These are phyloP conservation scores for Aspergillus incahuasiensis DNA, from an alignment of 495 filamentous ascomycete species.

Conservation along the genomic window DNA sequence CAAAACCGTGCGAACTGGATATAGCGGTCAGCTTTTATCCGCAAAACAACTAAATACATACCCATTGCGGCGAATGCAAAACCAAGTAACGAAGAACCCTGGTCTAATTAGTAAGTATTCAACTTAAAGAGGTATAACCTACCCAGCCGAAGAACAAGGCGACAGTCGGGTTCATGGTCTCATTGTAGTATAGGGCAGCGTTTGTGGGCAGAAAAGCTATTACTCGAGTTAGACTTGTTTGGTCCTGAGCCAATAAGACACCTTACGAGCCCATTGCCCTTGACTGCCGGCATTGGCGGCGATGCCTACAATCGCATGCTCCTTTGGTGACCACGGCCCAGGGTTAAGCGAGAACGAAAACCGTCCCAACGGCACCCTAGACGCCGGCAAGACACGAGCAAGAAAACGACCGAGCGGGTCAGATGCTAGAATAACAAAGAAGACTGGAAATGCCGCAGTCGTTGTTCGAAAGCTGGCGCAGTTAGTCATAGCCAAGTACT, in stretches of 20 bases:
- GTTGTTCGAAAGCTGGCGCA: constrained; percentile 42
- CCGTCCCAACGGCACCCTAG: constrained; percentile 39
- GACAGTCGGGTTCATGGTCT: constrained; percentile 44
- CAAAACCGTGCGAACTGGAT: neutral
- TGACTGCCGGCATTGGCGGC: neutral
- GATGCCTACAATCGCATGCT: constrained; percentile 48
- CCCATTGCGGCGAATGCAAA: constrained; percentile 1
- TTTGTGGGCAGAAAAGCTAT: neutral
- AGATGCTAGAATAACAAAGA: constrained; percentile 54
- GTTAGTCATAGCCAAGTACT: neutral
- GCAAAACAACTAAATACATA: neutral
- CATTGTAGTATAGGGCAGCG: constrained; percentile 38
- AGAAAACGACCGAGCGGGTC: constrained; percentile 53
- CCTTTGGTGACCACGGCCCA: constrained; percentile 53
- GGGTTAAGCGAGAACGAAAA: constrained; percentile 51
- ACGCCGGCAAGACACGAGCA: constrained; percentile 44
- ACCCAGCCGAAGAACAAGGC: constrained; percentile 53
- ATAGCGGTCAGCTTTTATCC: neutral
- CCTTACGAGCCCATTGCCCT: constrained; percentile 1
- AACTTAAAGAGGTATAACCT: constrained; percentile 51
- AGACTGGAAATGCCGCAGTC: constrained; percentile 51
- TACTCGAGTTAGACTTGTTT: neutral
- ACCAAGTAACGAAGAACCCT: neutral
- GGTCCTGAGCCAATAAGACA: neutral
- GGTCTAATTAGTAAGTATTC: neutral